Percentiles rank a stretch among this genome's conserved stretches.
Conservation (phyloP, 129 eudicot species). For the Helianthus annuus region DNA sequence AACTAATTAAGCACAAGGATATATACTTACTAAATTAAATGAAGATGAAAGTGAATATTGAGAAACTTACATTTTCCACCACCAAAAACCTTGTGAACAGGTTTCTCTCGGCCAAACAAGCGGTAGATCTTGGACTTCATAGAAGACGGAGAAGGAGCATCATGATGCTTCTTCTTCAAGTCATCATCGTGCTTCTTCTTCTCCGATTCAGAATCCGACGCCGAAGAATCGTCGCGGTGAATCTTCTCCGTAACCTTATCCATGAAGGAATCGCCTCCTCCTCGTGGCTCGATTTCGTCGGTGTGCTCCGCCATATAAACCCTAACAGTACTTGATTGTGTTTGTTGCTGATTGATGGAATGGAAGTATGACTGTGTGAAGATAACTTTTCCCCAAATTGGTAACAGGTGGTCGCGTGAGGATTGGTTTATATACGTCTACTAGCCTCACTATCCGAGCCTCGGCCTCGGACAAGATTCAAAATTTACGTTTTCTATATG, state of each 20-base stretch:
- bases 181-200: constrained; percentile 35
- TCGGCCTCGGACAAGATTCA: background rate
- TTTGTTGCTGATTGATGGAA: constrained; percentile 11
- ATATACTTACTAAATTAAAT: too few relatives aligned
- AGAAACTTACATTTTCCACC: constrained; percentile 84
- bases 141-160: constrained; percentile 33
- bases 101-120: constrained; percentile 45
- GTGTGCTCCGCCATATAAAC: constrained; percentile 68
- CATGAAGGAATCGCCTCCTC: constrained; percentile 49
- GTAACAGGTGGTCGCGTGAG: constrained; percentile 20
- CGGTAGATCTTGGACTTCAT: constrained; percentile 40
- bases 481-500: too few relatives aligned
- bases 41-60: too few relatives aligned
- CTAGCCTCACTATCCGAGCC: constrained; percentile 8
- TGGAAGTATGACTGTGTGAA: background rate
- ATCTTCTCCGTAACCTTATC: constrained; percentile 70
- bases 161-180: constrained; percentile 16
- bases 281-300: constrained; percentile 59
- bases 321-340: constrained; percentile 17
- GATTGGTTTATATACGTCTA: constrained; percentile 24
- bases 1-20: background rate
- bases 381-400: constrained; percentile 27
- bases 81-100: constrained; percentile 61
- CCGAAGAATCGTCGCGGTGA: constrained; percentile 48
- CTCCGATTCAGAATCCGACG: constrained; percentile 49